Base-by-base conservation (phyloP, 2,329 filamentous ascomycete genomes). In the Bipolaris oryzae region DNA sequence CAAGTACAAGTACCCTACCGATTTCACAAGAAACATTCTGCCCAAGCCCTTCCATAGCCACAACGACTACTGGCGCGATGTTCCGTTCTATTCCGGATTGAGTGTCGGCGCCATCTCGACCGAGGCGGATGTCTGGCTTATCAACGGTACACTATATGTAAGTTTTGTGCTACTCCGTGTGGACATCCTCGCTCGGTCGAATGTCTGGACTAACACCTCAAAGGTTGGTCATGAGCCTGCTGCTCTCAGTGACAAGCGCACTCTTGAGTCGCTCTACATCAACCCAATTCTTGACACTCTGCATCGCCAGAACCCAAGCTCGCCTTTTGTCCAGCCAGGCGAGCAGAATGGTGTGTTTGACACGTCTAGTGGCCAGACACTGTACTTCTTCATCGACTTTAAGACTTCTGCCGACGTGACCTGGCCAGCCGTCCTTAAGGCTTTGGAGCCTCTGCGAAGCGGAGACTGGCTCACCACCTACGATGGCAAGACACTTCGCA, bases 381-480 rank as follows among this genome's bases (percentile, higher is more conserved):
- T 89, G 5, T 87, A 87, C 74, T 78, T 89, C 44, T 87, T 87
- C 73, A 82, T 89, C 55, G 86, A 89, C 67, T 66, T 87, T 55
- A 89, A 89, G 72, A 88, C 86, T 0, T 74, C 80, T 34, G 85
- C 85, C 5, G 65, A 74, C 0, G 77, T 77, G 31, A 86, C 86
- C 1, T 87, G 83, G 78, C 77, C 84, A 2, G 79, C 77, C 33
- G 85, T 87, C 2, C 76, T 87, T 34, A 66, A 78, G 21, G 85
- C 84, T 0, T 76, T 89, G 1, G 74, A 84, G 45, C 86, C 85
- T 1, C 78, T 89, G 3, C 80, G 82, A n/a, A 69, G 75, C 9
- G 79, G 77, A 18, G 78, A 79, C 43, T 86, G 82, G 64, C 78
- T 87, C 2, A 84, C 83, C 2, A 82, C 78, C 3, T 80, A 81